phyloP scores from a whole-genome alignment of 1,139 yeast species.

The Yamadazyma oceani region DNA sequence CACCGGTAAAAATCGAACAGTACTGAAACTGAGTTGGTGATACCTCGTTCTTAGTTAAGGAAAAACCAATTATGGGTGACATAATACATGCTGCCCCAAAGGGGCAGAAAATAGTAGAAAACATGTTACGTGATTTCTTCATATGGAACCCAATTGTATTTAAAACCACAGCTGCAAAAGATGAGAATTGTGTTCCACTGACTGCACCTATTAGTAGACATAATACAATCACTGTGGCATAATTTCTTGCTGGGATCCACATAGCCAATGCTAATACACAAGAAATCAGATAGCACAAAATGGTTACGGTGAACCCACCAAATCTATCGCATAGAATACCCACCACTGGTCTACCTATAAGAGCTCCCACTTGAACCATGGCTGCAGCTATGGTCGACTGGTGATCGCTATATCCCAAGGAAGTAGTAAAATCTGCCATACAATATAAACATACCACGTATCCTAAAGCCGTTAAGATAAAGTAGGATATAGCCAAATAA shows the following conservation, averaged over 20 bases:
- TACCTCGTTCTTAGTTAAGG: conserved; percentile 6
- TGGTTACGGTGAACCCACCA: conserved; percentile 46
- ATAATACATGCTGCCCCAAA: conserved; percentile 39
- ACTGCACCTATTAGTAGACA: conserved; percentile 18
- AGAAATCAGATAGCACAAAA: conserved; percentile 30
- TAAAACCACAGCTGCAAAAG: conserved; percentile 16
- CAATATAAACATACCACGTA: conserved; percentile 40
- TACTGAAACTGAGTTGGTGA: conserved; percentile 38
- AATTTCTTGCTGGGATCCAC: conserved; percentile 63
- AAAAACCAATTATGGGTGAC: conserved; percentile 47
- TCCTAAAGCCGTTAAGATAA: conserved; percentile 36
- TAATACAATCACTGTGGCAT: conserved; percentile 42
- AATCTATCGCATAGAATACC: conserved; percentile 45
- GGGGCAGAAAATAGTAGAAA: conserved; percentile 42
- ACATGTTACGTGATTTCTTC: conserved; percentile 36
- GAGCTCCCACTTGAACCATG: conserved; percentile 44
- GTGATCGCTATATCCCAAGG: conserved; percentile 26
- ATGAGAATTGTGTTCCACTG: conserved; percentile 16
- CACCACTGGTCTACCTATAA: conserved; percentile 42
- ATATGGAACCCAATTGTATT: conserved; percentile 36
- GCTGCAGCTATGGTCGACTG: conserved; percentile 54
- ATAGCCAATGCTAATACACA: conserved; percentile 48
- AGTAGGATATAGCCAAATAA: conserved; percentile 25
- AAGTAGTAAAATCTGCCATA: conserved; percentile 31
- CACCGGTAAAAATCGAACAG: conserved; percentile 49